Base-by-base conservation (phyloP, 495 filamentous ascomycete species). In the Annulohypoxylon moriforme region DNA sequence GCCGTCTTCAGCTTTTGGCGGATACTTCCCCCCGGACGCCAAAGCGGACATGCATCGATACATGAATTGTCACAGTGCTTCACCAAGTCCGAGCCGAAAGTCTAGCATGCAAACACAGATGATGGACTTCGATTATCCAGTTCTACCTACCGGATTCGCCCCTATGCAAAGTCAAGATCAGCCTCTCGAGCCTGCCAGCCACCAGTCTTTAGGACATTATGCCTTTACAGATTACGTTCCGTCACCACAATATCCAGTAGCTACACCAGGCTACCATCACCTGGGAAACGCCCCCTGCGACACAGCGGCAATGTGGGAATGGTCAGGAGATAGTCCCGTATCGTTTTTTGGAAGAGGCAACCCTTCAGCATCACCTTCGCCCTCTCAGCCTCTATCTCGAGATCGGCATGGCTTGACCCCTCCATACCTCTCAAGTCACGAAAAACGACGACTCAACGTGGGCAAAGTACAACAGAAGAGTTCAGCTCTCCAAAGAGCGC, bases 1-100 rank as follows among this genome's bases (percentile, higher is more conserved):
- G 1, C 80, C 82, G 7, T 76, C 79, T 0, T 82, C 81, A 4
- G 66, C 79, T 24, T 72, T 75, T 7, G 75, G 77, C 0, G 62
- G 79, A 1, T 82, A 76, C 58, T 83, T 80, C 38, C 75, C 79
- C 1, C 44, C 59, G 9, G 72, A 70, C 0, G 40, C 49, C 1
- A 75, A 75, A 18, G 57, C 33, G 9, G 71, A 72, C 0, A 46
- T 74, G 9, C 56, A 68, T 42, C 65, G 66, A 60, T 72, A 76
- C 7, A 69, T 74, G 55, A 71, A 75, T 29, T 68, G 71, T 24
- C 64, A 74, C 16, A 58, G 66, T 57, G 42, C 74, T 71, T 61
- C 68, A 40, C 64, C 71, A 64, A 67, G 58, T 11, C 68, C 71
- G 13, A 75, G 69, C 34, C 69, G 73, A 25, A 75, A 71, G 56